Percentiles rank a stretch among this genome's conserved stretches.
Conservation (phyloP, 495 filamentous ascomycete species). For the Lophiostoma macrostomum region DNA sequence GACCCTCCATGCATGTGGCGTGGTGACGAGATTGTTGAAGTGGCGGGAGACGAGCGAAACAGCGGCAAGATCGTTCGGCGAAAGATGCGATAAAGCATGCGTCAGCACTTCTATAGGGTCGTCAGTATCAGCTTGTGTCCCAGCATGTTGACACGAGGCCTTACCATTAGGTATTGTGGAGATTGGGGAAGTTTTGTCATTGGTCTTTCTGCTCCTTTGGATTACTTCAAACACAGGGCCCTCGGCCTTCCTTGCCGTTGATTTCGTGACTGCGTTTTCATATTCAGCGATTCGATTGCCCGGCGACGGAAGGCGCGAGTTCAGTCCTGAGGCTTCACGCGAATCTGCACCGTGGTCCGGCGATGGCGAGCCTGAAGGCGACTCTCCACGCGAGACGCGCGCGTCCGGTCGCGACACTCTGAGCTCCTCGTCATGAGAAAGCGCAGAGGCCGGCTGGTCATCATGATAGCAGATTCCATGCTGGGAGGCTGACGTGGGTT, state of each 20-base stretch:
- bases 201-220: slow-evolving; percentile 51
- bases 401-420: slow-evolving; percentile 13
- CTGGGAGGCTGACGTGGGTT: slow-evolving; percentile 56
- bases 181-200: slow-evolving; percentile 46
- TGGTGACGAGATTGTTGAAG: slow-evolving; percentile 78
- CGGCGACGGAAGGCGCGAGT: slow-evolving; percentile 39
- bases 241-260: slow-evolving; percentile 46
- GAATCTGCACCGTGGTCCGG: slow-evolving; percentile 29
- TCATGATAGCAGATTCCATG: slow-evolving; percentile 65
- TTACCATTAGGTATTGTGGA: slow-evolving; percentile 78
- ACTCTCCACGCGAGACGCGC: neutral
- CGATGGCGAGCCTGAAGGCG: neutral
- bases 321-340: slow-evolving; percentile 36
- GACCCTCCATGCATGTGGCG: slow-evolving; percentile 84
- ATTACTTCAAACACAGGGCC: slow-evolving; percentile 61
- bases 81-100: slow-evolving; percentile 85
- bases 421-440: slow-evolving; percentile 15
- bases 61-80: slow-evolving; percentile 70
- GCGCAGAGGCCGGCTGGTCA: slow-evolving; percentile 32
- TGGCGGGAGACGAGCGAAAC: slow-evolving; percentile 79
- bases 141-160: slow-evolving; percentile 33
- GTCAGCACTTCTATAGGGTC: slow-evolving; percentile 72
- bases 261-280: slow-evolving; percentile 58
- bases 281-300: slow-evolving; percentile 69
- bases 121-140: neutral